Evolutionary conservation across 73 alveolate genomes (phyloP).

Genomic region (Paramecium octaurelia): DNA sequence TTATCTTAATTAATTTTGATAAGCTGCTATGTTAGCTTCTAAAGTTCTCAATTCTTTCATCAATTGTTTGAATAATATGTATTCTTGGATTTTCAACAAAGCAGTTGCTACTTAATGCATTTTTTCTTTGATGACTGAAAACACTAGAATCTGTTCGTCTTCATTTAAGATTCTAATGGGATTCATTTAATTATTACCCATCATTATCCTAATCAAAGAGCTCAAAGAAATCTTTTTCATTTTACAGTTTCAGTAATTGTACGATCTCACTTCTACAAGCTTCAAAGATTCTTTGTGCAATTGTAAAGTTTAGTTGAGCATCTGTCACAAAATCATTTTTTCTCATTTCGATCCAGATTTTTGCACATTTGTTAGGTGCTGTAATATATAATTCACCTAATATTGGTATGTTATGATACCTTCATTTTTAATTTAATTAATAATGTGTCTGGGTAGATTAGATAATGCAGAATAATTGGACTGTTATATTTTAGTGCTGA

Average conservation of each 20-base stretch:
- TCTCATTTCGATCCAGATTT: constrained; percentile 77
- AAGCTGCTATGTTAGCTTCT: constrained; percentile 79
- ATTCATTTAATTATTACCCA: constrained; percentile 54
- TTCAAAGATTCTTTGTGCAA: constrained; percentile 66
- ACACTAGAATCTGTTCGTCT: constrained; percentile 82
- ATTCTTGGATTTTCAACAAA: constrained; percentile 55
- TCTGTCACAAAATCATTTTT: constrained; percentile 74
- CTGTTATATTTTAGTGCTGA: not conserved
- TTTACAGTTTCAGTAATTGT: constrained; percentile 66
- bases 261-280: constrained; percentile 65
- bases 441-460: constrained; percentile 9
- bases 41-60: constrained; percentile 81
- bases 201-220: constrained; percentile 80
- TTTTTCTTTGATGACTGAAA: constrained; percentile 73
- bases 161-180: constrained; percentile 28
- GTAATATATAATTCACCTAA: constrained; percentile 56
- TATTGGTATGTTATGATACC: not conserved
- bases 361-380: constrained; percentile 67
- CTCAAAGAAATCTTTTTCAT: constrained; percentile 70
- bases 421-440: constrained; percentile 14
- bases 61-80: constrained; percentile 69
- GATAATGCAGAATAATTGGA: constrained; percentile 47
- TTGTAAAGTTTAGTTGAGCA: constrained; percentile 70
- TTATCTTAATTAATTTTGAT: constrained; percentile 83
- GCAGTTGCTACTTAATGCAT: constrained; percentile 72